phyloP scores from a whole-genome alignment of 345 rosid genomes.

The Sonneratia alba region DNA sequence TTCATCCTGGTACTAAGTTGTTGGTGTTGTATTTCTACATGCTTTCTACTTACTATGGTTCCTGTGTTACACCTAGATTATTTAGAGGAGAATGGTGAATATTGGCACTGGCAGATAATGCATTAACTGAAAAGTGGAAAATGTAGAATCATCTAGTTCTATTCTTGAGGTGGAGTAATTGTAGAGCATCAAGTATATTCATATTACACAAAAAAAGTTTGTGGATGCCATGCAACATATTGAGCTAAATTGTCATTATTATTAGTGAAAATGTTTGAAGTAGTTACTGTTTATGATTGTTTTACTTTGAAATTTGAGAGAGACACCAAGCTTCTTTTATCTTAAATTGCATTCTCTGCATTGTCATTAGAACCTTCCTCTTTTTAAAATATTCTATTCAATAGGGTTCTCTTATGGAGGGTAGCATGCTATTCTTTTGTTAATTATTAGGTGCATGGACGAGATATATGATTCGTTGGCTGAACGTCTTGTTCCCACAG shows the following conservation, averaged over 20 bases:
- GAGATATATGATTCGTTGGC: constrained; percentile 72
- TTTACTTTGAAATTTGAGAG: neutral
- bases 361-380: neutral
- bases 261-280: too few relatives aligned
- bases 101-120: neutral
- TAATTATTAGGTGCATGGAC: constrained; percentile 49
- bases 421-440: neutral
- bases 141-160: neutral
- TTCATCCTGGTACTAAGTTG: neutral
- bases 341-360: neutral
- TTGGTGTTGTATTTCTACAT: neutral
- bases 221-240: neutral
- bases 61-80: neutral
- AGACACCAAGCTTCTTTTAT: neutral
- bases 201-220: neutral
- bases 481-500: constrained; percentile 50
- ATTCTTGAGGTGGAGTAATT: neutral
- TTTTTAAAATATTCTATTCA: neutral
- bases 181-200: neutral
- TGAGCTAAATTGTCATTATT: neutral
- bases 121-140: neutral
- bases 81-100: neutral
- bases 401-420: neutral
- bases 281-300: neutral
- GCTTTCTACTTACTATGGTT: neutral